Base-by-base conservation (phyloP, 2,329 filamentous ascomycete species). In the Calycina herbarum region DNA sequence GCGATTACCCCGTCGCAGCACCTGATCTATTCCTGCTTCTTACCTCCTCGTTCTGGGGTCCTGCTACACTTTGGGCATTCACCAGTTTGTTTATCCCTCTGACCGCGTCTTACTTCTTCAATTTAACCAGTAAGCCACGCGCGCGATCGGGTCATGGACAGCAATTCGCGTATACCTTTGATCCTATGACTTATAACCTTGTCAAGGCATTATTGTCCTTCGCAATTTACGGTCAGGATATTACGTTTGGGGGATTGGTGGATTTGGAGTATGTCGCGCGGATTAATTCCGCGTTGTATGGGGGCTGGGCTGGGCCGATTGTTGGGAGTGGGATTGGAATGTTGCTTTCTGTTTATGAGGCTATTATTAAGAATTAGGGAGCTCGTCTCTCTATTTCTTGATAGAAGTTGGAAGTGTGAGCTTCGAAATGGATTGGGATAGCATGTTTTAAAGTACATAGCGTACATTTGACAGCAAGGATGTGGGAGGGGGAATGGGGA, bases 141-240 rank as follows among this genome's bases (percentile, higher is more conserved):
- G 58, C 66, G 1, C 70, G 72, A 59, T 68, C 31, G 11, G 59
- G 63, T 81, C 73, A 82, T 71, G 65, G 81, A 76, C 73, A 78
- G 76, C 75, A 76, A 57, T 76, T 79, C 48, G 84, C 86, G 69
- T 88, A 89, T 69, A 80, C 83, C 5, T 87, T 94, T 69, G 95
- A 99, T 76, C 94, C 94, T 3, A 81, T 98, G 75, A 91, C 89
- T 27, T 99, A 96, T 80, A 96, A 94, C 80, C 88, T 98, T 65
- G 87, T 87, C 72, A 97, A 97, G 82, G 94, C 90, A 0, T 77
- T 98, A 63, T 78, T 94, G 66, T 88, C 91, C 7, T 97, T 91
- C 77, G 84, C 94, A 40, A 88, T 97, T 20, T 97, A 94, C 76
- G 86, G 84, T 10, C 87, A 89, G 76, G 86, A 85, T 40, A 83